These are phyloP conservation scores for Astrothelium subdiscretum DNA, from an alignment of 495 filamentous ascomycete genomes.

Conservation along the genomic window DNA sequence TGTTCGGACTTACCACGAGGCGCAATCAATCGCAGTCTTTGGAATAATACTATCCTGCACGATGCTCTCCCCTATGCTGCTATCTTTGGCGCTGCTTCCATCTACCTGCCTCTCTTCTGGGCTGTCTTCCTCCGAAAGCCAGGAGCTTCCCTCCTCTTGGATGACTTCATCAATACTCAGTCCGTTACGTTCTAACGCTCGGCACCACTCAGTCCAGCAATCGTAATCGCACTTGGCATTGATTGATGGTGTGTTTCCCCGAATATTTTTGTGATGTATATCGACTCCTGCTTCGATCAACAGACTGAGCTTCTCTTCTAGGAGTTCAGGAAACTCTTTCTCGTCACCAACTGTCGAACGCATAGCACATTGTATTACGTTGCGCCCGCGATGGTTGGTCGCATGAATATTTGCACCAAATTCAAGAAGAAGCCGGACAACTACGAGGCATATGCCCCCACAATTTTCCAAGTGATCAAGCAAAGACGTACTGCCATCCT, in stretches of 20 bases:
- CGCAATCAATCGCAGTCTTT: too few species aligned
- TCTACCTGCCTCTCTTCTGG: background rate
- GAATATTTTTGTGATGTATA: background rate
- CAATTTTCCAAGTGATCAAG: too few species aligned
- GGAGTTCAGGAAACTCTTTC: background rate
- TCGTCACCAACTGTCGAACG: background rate
- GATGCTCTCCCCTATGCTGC: background rate
- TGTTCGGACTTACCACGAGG: too few species aligned
- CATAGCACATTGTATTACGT: background rate
- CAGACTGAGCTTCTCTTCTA: background rate
- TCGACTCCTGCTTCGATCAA: background rate
- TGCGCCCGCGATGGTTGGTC: background rate
- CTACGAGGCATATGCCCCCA: too few species aligned
- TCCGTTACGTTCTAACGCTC: background rate
- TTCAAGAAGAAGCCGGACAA: background rate
- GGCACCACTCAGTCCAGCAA: background rate
- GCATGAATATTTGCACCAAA: background rate
- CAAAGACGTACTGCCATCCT: too few species aligned
- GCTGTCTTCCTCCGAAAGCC: background rate
- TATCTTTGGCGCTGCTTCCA: background rate
- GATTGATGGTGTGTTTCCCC: background rate
- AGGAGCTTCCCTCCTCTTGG: background rate
- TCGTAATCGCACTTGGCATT: background rate
- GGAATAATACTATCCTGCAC: too few species aligned
- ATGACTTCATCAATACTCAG: background rate